Conservation (phyloP, 2,329 filamentous ascomycete genomes). For the Pleoardoris graminearum region DNA sequence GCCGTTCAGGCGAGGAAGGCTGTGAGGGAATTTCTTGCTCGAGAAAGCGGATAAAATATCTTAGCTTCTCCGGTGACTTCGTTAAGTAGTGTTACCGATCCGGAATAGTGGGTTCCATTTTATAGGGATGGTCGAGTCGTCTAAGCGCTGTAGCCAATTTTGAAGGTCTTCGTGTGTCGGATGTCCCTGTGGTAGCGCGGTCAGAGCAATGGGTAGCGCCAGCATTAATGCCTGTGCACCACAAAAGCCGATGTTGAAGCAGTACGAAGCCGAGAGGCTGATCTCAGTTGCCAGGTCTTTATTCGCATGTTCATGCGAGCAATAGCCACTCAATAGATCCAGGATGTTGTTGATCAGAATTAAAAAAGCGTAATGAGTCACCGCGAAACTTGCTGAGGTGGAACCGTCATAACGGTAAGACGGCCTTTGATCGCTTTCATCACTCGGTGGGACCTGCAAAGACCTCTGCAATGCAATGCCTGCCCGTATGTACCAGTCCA, state of each 20-base stretch:
- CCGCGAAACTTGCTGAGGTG: constrained; percentile 2
- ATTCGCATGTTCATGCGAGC: neutral
- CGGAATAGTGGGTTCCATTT: too few relatives aligned
- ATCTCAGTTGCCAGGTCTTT: neutral
- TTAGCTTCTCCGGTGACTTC: neutral
- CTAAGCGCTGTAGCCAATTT: neutral
- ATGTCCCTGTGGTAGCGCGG: neutral
- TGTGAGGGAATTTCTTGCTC: neutral
- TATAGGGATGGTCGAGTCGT: neutral
- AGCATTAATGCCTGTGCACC: constrained; percentile 5
- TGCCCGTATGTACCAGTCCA: neutral
- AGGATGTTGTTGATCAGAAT: constrained; percentile 5
- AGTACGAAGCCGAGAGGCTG: neutral
- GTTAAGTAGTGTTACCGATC: too few relatives aligned
- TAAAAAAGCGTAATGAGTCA: constrained; percentile 6
- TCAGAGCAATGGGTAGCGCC: constrained; percentile 5
- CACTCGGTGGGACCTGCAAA: neutral
- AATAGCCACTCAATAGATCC: neutral
- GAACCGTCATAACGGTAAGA: neutral
- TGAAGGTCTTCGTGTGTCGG: neutral
- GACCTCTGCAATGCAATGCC: neutral
- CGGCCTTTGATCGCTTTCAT: neutral
- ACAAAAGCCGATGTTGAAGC: constrained; percentile 2
- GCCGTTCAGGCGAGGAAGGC: too few relatives aligned
- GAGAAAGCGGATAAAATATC: too few relatives aligned